Base-by-base conservation (phyloP, 768 basidiomycete species). In the Collybia sordida region DNA sequence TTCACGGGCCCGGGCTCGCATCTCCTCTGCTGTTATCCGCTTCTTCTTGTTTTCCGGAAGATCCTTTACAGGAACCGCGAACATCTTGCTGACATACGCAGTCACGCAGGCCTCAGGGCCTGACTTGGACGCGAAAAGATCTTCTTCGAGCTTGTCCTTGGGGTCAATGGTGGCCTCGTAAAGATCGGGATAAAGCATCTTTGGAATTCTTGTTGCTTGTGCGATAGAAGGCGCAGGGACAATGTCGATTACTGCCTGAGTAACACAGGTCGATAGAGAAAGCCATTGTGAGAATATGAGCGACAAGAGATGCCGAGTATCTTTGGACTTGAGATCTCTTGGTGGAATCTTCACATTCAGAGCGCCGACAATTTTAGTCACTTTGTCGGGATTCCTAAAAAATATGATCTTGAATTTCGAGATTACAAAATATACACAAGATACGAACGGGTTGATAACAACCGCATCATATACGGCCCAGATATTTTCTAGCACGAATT, bases 51-150 rank as follows among this genome's bases (percentile, higher is more conserved):
- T 86, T 62, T 94, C 90, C 0, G 96, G 96, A 19, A 99, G 72
- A 42, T 94, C 88, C 48, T 81, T 81, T 18, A 67, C 70, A n/a
- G 83, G 70, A 0, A 98, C 87, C 1, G 94, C 93, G 61, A 98
- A 98, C 96, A 98, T 99, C 68, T 98, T 99, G 78, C 92, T 96
- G 41, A 98, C 89, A 66, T 94, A 97, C 5, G 87, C 96, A 14
- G 86, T 81, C 11, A 93, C 74, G 49, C 70, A 81, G 0, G 87
- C 85, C 5, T 76, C 74, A 1, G 78, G 55, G 1, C 60, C 73
- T 1, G 80, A 77, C 46, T 82, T 81, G 37, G 93, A 90, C 0
- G 79, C 65, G 68, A 86, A 98, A 14, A 98, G 72, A 52, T 90
- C 89, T 53, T 74, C 71, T 62, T 99, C 95, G n/a, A 96, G 72